Base-by-base conservation (phyloP, 2,329 filamentous ascomycete genomes). In the Nothopassalora personata region DNA sequence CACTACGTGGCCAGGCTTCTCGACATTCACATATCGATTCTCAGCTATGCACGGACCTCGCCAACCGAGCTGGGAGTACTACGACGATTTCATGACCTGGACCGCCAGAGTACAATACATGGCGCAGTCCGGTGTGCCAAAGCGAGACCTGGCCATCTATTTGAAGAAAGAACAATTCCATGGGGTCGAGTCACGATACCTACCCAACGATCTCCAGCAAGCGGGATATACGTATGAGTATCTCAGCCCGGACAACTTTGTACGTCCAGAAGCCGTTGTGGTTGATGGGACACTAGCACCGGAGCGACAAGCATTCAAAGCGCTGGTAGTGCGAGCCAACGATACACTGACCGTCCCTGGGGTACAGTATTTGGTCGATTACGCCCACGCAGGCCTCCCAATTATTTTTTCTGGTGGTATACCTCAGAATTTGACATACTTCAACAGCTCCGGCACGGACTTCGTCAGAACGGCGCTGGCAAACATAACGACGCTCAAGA, bases 1-100 rank as follows among this genome's bases (percentile, higher is more conserved):
- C 52, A 81, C 79, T 0, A 80, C 79, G 0, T 82, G 79, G 79
- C 80, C 80, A 0, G 77, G 76, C n/a, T 79, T 74, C 54, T 75
- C 75, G 0, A 71, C 78, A 0, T 81, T 81, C 58, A 58, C 54
- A 5, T 81, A 78, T 60, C 45, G 68, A 0, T 79, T 76, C 56
- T 72, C 73, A 0, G 75, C 77, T n/a, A 72, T 75, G 67, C 73
- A 75, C 58, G 69, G 69, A 4, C 68, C 65, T 0, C 69, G 74
- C 6, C 74, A 79, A 52, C 79, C 79, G 1, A 73, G 70, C 1
- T 81, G 76, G 75, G 68, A 72, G 15, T 69, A 73, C 31, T 74
- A 76, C 39, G 63, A 65, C 5, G 75, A 77, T 13, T 59, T 65
- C 4, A 60, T 80, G 27, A 68, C 73, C 56, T 80, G 68, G 50